Evolutionary conservation across 2,329 filamentous ascomycete species (phyloP), one percentile per base, ranked within the genome.

Genomic region (Phialophora tarda): DNA sequence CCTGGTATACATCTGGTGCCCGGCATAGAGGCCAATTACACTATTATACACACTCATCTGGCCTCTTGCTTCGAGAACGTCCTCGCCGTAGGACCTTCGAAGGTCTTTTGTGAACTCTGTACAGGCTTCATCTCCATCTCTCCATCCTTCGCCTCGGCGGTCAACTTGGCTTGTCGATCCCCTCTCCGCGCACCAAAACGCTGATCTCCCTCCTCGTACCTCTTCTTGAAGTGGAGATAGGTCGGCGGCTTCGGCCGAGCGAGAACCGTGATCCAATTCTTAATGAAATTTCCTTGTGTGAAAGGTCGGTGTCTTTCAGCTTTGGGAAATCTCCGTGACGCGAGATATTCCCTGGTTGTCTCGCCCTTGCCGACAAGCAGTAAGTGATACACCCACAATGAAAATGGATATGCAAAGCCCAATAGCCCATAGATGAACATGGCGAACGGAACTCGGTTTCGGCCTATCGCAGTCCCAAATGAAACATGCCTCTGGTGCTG

Each of bases 341-440:
- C 97, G 71, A 99, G 87, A 77, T 97, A 97, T 79, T 99, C 95
- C 72, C 95, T 86, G 0, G 95, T 99, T 0, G 94, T 99, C 82
- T 99, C 94, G 57, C 94, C 95, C 34, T 94, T 86, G 6, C 88
- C 90, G 81, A 96, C 92, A 51, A 99, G 84, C 80, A 96, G 97
- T 55, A 98, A 76, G 79, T 99, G 95, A 77, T 99, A 99, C 24
- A 86, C 86, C 82, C 89, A 91, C 5, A 99, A 82, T 51, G 92
- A 91, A 48, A 89, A 86, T 0, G 94, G 94, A 77, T 99, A 99
- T 5, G 89, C 83, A 48, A 90, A 86, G 0, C 85, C 87, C 48
- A 99, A 71, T 54, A 92, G 79, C 8, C 89, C 90, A 75, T 96
- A 95, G 60, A 98, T 88, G 71, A 93, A 86, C 86, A 98, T 91